Evolutionary conservation across 441 rosid genomes (phyloP), one percentile per base, ranked within the genome.

Genomic region (Jatropha podagrica): DNA sequence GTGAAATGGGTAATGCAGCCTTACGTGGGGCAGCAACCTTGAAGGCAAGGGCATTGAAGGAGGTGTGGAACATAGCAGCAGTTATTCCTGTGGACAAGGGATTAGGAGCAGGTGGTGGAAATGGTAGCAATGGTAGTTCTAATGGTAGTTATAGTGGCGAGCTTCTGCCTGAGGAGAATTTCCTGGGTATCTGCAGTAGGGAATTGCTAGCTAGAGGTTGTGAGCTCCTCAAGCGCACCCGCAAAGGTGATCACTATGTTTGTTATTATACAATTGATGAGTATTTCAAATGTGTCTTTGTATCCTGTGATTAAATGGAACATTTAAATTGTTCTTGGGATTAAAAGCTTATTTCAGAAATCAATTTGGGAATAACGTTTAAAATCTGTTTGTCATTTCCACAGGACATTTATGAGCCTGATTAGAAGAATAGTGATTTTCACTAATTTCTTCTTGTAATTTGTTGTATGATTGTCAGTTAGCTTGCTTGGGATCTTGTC

Each of bases 1-100:
- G n/a, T 61, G 65, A 26, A 66, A 3, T 72, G 65, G 20, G n/a
- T 32, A 5, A 66, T 72, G 27, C 79, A 95, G 99, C 99, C 12
- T 84, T 95, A 74, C 87, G 99, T n/a, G 99, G 99, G 59, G 99
- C 96, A 0, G 97, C 98, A 3, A 90, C 97, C 0, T 80, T 95
- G 67, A 95, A 90, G 86, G 98, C 97, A 1, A 87, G 99, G 78
- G 85, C 96, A 20, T 78, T 92, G 84, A 95, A 95, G 84, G 99
- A 95, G 73, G 98, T 92, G 44, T 91, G 99, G 97, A 93, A 93
- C 78, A 81, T 92, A 44, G 99, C 99, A 5, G 90, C 99, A 0
- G 97, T 93, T 48, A 95, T 91, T 65, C 98, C 99, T 1, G 90
- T 91, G 49, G 98, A 95, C n/a, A 93, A 88, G 76, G 94, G 94